Conservation (phyloP, 1,139 yeast genomes). For the Debaryomyces udenii region DNA sequence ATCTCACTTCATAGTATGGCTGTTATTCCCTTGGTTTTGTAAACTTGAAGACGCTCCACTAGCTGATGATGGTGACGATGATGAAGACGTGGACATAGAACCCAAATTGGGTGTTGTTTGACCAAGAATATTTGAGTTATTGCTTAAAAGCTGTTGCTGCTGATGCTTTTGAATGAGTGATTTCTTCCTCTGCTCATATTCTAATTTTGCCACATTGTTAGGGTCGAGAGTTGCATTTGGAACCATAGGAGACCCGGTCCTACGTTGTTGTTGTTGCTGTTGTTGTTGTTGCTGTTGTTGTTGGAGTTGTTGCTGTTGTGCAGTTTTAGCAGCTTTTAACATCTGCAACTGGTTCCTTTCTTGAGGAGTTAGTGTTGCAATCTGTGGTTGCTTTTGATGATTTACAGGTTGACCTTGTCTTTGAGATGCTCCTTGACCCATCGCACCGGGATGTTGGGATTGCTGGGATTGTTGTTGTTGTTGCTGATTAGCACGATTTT, state of each 20-base stretch:
- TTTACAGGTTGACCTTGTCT: slow-evolving; percentile 6
- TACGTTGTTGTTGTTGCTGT: slow-evolving; percentile 17
- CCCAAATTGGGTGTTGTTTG: slow-evolving; percentile 3
- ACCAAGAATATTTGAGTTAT: slow-evolving; percentile 1
- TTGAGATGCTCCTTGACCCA: slow-evolving; percentile 13
- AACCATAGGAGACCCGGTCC: slow-evolving; percentile 18
- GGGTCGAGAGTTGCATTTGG: slow-evolving; percentile 23
- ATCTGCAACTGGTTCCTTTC: slow-evolving; percentile 42
- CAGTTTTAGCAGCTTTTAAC: slow-evolving; percentile 37
- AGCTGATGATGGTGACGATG: slow-evolving; percentile 4
- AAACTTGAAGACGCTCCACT: slow-evolving; percentile 3
- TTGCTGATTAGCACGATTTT: slow-evolving; percentile 36
- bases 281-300: slow-evolving; percentile 21
- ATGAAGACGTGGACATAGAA: slow-evolving; percentile 3
- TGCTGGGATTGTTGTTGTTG: slow-evolving; percentile 22
- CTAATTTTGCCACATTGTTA: slow-evolving; percentile 27
- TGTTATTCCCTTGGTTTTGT: neutral
- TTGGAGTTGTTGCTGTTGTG: slow-evolving; percentile 33
- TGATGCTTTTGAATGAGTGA: slow-evolving; percentile 31
- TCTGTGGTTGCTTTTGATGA: slow-evolving; percentile 27
- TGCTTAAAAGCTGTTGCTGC: slow-evolving; percentile 19
- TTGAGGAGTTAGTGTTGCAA: slow-evolving; percentile 40
- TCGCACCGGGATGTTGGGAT: slow-evolving; percentile 15
- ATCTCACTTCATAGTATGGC: neutral
- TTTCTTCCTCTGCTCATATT: slow-evolving; percentile 34